Percentiles rank a stretch among this genome's conserved stretches.
These are phyloP conservation scores for Aspergillus pseudotamarii DNA, from an alignment of 2,329 filamentous ascomycete genomes.

Conservation along the genomic window DNA sequence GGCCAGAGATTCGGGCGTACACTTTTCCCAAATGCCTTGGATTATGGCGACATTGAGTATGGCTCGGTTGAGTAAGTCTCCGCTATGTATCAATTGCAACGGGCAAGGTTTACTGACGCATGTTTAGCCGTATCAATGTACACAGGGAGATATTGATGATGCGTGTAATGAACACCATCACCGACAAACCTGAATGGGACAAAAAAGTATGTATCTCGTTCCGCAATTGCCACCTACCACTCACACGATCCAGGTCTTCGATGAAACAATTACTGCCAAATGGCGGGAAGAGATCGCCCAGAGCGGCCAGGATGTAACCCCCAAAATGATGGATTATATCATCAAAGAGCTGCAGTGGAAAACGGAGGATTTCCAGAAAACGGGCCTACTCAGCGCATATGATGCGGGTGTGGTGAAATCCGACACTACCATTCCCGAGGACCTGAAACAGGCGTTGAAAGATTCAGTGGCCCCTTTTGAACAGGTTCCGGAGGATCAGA, in stretches of 20 bases:
- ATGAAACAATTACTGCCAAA: constrained; percentile 36
- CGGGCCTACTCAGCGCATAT: constrained; percentile 47
- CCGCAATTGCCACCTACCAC: constrained; percentile 33
- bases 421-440: constrained; percentile 49
- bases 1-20: no score
- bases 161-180: constrained; percentile 44
- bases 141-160: constrained; percentile 46
- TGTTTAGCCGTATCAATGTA: constrained; percentile 14
- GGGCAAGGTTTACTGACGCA: neutral
- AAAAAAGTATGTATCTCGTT: constrained; percentile 43
- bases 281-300: constrained; percentile 37
- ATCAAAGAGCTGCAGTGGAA: constrained; percentile 56
- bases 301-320: constrained; percentile 28
- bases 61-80: constrained; percentile 1
- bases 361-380: constrained; percentile 42
- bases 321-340: constrained; percentile 42
- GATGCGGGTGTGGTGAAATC: constrained; percentile 57
- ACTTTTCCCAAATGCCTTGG: constrained; percentile 5
- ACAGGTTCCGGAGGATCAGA: constrained; percentile 44
- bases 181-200: constrained; percentile 48
- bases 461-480: constrained; percentile 55
- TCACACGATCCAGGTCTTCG: constrained; percentile 26
- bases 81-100: no score
- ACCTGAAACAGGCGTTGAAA: constrained; percentile 48
- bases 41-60: constrained; percentile 1